phyloP scores from a whole-genome alignment of 345 rosid genomes.

The Ceriops tagal region DNA sequence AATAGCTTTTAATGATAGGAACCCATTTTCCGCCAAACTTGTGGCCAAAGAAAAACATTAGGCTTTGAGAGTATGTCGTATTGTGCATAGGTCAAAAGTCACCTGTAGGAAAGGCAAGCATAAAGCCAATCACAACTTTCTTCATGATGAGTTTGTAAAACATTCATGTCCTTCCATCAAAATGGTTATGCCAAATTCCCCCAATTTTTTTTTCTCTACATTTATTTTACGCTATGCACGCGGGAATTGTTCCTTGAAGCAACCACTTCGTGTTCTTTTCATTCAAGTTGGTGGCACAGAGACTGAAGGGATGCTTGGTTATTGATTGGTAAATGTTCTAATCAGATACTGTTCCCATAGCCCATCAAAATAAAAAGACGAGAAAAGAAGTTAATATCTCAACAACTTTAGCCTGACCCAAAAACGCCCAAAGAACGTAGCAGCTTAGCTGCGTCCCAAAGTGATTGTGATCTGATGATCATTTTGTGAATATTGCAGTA shows the following conservation, averaged over 20 bases:
- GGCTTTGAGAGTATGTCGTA: constrained; percentile 11
- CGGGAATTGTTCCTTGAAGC: background rate
- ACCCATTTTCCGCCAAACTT: constrained; percentile 23
- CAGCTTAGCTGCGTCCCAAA: background rate
- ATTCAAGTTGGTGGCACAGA: background rate
- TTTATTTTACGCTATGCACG: background rate
- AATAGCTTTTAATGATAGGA: background rate
- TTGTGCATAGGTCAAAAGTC: constrained; percentile 26
- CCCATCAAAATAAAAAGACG: constrained; percentile 1
- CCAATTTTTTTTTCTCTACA: background rate
- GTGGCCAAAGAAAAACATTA: constrained; percentile 21
- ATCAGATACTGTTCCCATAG: background rate
- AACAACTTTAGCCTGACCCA: constrained; percentile 6
- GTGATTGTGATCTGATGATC: background rate
- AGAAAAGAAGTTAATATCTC: constrained; percentile 9
- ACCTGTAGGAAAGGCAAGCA: background rate
- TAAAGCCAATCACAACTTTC: background rate
- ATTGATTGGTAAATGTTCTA: constrained; percentile 2
- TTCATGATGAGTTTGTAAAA: too few species aligned
- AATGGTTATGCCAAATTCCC: too few species aligned
- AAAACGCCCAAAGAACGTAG: background rate
- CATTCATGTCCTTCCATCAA: too few species aligned
- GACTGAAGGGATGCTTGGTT: background rate
- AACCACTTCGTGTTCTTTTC: background rate
- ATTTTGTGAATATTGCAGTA: background rate